These are phyloP conservation scores for Ananas comosus DNA, from an alignment of 176 grass and related monocot genomes.

Conservation along the genomic window DNA sequence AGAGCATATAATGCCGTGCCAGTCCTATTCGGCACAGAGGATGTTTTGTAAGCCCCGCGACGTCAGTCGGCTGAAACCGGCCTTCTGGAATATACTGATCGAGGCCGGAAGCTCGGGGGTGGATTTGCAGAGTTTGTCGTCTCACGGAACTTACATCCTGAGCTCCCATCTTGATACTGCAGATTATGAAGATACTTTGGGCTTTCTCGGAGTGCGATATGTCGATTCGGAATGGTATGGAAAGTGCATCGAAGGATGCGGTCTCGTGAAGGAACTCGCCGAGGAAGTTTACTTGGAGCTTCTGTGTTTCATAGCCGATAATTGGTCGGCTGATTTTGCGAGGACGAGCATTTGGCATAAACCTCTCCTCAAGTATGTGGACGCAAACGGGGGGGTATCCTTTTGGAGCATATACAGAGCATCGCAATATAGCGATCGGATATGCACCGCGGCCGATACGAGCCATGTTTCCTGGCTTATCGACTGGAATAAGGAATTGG, in stretches of 20 bases:
- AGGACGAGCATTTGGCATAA: slow-evolving; percentile 32
- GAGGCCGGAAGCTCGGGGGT: slow-evolving; percentile 27
- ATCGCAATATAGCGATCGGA: background rate
- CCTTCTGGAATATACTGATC: slow-evolving; percentile 46
- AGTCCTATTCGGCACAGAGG: slow-evolving; percentile 35
- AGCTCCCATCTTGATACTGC: slow-evolving; percentile 42
- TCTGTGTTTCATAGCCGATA: slow-evolving; percentile 32
- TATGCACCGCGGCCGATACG: slow-evolving; percentile 37
- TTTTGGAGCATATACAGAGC: slow-evolving; percentile 34
- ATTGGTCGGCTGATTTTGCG: slow-evolving; percentile 26
- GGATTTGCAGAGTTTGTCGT: slow-evolving; percentile 34
- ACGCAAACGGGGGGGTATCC: slow-evolving; percentile 17
- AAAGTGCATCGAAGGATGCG: slow-evolving; percentile 48
- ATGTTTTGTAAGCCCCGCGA: slow-evolving; percentile 54
- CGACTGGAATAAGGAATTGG: slow-evolving; percentile 48
- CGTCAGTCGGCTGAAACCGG: slow-evolving; percentile 29
- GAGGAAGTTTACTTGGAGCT: slow-evolving; percentile 53
- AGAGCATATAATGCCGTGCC: slow-evolving; percentile 55
- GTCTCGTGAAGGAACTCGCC: slow-evolving; percentile 29
- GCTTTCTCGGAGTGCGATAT: slow-evolving; percentile 35
- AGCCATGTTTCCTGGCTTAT: slow-evolving; percentile 40
- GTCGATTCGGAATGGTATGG: slow-evolving; percentile 47
- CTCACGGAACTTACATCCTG: slow-evolving; percentile 47
- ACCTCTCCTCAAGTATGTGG: slow-evolving; percentile 45
- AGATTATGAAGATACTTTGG: slow-evolving; percentile 26